A percentile compares a stretch with the other conserved stretches of the same genome.
These are phyloP conservation scores for Berkeleyomyces rouxiae DNA, from an alignment of 2,329 filamentous ascomycete genomes.

Conservation along the genomic window DNA sequence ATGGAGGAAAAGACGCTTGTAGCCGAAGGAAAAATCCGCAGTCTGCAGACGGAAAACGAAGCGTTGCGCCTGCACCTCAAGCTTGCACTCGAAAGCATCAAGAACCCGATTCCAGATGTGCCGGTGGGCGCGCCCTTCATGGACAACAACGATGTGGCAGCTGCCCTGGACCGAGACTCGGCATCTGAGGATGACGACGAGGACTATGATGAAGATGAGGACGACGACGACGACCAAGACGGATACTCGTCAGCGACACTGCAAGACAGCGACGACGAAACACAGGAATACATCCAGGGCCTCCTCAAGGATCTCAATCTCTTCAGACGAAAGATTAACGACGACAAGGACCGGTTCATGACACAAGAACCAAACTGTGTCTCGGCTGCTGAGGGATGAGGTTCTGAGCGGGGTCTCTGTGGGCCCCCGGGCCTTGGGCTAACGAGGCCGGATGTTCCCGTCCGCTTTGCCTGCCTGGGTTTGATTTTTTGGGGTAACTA, in stretches of 20 bases:
- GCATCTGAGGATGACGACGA: constrained; percentile 23
- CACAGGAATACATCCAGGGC: constrained; percentile 73
- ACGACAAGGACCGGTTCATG: constrained; percentile 53
- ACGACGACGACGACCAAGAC: constrained; percentile 31
- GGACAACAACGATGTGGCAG: constrained; percentile 20
- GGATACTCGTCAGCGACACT: constrained; percentile 27
- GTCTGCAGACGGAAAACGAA: constrained; percentile 78
- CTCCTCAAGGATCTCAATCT: constrained; percentile 64
- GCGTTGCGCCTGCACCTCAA: constrained; percentile 74
- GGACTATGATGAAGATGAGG: constrained; percentile 35
- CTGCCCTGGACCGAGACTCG: constrained; percentile 16
- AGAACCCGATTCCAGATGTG: constrained; percentile 69
- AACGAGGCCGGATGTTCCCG: too few species aligned
- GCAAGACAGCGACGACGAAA: constrained; percentile 37
- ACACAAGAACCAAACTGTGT: constrained; percentile 24
- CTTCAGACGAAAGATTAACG: constrained; percentile 72
- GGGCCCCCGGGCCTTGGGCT: background rate
- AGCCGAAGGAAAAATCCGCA: constrained; percentile 83
- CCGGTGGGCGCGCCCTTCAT: constrained; percentile 20
- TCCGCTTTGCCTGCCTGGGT: background rate
- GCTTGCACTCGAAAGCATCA: constrained; percentile 68
- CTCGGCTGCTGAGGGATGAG: background rate
- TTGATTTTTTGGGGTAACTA: background rate
- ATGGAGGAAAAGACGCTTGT: constrained; percentile 92
- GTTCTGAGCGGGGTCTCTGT: background rate